A percentile compares a stretch with the other conserved stretches of the same genome.
These are phyloP conservation scores for Nothopassalora personata DNA, from an alignment of 2,329 filamentous ascomycete genomes.

Conservation along the genomic window DNA sequence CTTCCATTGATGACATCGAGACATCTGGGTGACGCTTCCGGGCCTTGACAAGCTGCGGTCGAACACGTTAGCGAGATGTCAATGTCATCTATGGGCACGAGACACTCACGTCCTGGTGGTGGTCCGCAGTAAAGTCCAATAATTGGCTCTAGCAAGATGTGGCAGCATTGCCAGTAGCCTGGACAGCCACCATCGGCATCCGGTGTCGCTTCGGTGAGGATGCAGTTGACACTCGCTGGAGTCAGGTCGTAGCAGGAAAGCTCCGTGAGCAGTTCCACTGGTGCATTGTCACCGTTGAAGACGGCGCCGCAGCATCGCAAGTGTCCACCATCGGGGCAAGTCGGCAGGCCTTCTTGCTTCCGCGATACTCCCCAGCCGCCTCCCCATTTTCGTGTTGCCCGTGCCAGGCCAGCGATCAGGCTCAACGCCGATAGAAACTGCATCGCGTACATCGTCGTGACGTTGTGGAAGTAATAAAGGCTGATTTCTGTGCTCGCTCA, in stretches of 20 bases:
- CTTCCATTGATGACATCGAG: constrained; percentile 1
- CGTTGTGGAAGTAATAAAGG: neutral
- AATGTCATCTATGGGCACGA: neutral
- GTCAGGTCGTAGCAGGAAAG: constrained; percentile 7
- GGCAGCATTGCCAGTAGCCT: constrained; percentile 1
- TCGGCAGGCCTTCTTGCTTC: neutral
- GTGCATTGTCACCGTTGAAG: constrained; percentile 5
- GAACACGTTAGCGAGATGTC: neutral
- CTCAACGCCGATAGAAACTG: neutral
- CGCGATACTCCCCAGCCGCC: neutral
- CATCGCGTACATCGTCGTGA: neutral
- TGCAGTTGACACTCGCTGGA: constrained; percentile 3
- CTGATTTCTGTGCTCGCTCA: neutral
- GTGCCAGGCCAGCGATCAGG: neutral
- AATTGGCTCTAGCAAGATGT: constrained; percentile 1
- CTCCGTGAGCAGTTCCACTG: neutral
- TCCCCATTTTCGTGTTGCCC: neutral
- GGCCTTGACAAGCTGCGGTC: neutral
- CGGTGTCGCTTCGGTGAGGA: neutral
- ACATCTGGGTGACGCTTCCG: neutral
- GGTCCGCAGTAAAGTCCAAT: constrained; percentile 5
- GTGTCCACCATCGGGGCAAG: constrained; percentile 1
- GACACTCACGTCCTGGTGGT: constrained; percentile 1
- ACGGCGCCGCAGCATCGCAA: constrained; percentile 1
- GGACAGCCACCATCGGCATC: neutral